Evolutionary conservation across 106 monocot genomes (phyloP), one percentile per base, ranked within the genome.

Genomic region (Gastrodia elata): DNA sequence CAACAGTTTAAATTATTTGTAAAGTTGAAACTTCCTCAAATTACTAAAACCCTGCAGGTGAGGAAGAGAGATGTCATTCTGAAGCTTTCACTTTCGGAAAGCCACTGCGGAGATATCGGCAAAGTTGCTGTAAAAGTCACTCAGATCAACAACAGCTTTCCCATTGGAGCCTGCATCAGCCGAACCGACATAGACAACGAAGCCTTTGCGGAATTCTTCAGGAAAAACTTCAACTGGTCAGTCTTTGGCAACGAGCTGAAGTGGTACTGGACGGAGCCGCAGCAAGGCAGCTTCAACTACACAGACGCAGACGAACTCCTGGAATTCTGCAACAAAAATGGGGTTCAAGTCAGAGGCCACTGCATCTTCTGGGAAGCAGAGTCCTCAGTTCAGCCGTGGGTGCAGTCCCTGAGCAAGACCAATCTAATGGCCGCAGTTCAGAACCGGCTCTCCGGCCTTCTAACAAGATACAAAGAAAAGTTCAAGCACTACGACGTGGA

Each of bases 231-330:
- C 78, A 91, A 85, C 72, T 91, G 94, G 94, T 87, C 76, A 1
- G 94, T 94, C 27, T 94, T 94, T 73, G 90, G 82, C 2, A 94
- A 94, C 35, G 91, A 94, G 81, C 76, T 91, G 25, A 94, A 94
- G 59, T 94, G 94, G 91, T 91, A 89, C 73, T 81, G 80, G 74
- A 91, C 91, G 8, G 91, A 94, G 74, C 58, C 91, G 30, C 76
- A 83, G 64, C 82, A 84, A 73, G 94, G 89, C 16, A 77, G 55
- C 9, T 36, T 91, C 26, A 94, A 89, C 80, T 94, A 94, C 74
- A 70, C 65, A 7, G 86, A 89, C 38, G 86, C 86, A 3, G 89
- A 89, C 38, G 89, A 86, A 36, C 86, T 89, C 39, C 22, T 89
- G 18, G 81, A 82, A 28, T 68, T 89, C 3, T 89, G 86, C 72